A percentile compares a stretch with the other conserved stretches of the same genome.
phyloP scores from a whole-genome alignment of 1,139 yeast genomes.

The Geotrichum phurueaensis region DNA sequence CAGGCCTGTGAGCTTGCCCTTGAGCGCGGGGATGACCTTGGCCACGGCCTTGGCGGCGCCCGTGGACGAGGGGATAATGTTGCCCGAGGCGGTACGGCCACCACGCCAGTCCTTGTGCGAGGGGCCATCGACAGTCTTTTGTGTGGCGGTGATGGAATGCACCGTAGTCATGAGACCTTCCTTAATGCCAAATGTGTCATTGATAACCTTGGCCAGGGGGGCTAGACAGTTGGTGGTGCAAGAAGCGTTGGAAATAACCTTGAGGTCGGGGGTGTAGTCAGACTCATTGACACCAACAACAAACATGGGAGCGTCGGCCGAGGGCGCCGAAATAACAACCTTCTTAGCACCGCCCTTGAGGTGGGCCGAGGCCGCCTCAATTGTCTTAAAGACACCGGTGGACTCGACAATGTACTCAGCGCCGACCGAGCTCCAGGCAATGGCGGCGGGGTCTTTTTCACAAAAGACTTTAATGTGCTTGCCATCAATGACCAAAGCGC shows the following conservation, averaged over 20 bases:
- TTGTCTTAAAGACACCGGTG: conserved; percentile 81
- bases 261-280: conserved; percentile 62
- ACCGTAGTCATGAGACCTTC: conserved; percentile 91
- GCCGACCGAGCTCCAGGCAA: conserved; percentile 77
- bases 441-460: conserved; percentile 70
- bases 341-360: conserved; percentile 83
- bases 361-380: conserved; percentile 75
- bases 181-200: conserved; percentile 73
- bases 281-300: conserved; percentile 78
- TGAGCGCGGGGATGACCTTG: conserved; percentile 80
- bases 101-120: conserved; percentile 95
- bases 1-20: conserved; percentile 87
- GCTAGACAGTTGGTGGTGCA: conserved; percentile 91
- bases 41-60: conserved; percentile 95
- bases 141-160: conserved; percentile 87
- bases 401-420: conserved; percentile 81
- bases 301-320: conserved; percentile 84
- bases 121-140: conserved; percentile 88
- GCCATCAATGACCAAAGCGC: conserved; percentile 59
- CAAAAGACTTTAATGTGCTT: conserved; percentile 61
- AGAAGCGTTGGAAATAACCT: conserved; percentile 77
- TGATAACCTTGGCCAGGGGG: conserved; percentile 77
- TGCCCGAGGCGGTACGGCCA: conserved; percentile 86
- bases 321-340: conserved; percentile 84
- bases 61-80: conserved; percentile 84